Evolutionary conservation across 1,284 basidiomycete species (phyloP), one percentile per base, ranked within the genome.

Genomic region (Marasmius sp.): DNA sequence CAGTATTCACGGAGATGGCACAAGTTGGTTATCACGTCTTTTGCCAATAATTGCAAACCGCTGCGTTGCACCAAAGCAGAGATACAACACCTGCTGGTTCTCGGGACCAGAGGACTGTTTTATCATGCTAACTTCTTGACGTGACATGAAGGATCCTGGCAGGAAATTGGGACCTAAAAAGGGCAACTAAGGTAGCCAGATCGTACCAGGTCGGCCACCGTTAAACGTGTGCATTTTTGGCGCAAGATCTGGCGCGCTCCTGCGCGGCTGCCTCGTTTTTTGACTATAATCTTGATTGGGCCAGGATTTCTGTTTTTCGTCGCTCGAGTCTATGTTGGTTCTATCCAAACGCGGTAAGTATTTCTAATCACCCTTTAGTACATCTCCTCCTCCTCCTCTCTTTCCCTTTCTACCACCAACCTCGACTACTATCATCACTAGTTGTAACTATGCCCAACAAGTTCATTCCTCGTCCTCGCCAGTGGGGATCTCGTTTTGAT

Each of bases 401-500:
- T 60, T 60, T 41, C 55, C 59, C 60, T 60, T 57, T 54, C 65
- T 58, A 55, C 59, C 61, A 60, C 63, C 64, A 65, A 62, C 62
- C 59, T 67, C 61, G 64, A 60, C 63, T 62, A 64, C 67, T 68
- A 61, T 62, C 67, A 72, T 64, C 63, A 57, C 54, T 58, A 69
- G 38, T 64, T 66, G 64, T 57, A 65, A 67, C 63, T 61, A 84
- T 83, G 82, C 74, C 81, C 61, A 75, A 74, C 48, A 79, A 79
- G 61, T 60, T 70, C 45, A 63, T 68, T 60, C 68, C 72, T 65
- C 74, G 68, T 34, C 67, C 74, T 61, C 79, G 84, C 61, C 70
- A 82, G 59, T 91, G 88, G 88, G 88, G 88, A 43, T 87, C 86
- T 66, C 88, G 89, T 69, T 91, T 87, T 65, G 89, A 90, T 72